These are phyloP conservation scores for Phoenix roebelenii DNA, from an alignment of 176 grass and related monocot species.

Conservation along the genomic window DNA sequence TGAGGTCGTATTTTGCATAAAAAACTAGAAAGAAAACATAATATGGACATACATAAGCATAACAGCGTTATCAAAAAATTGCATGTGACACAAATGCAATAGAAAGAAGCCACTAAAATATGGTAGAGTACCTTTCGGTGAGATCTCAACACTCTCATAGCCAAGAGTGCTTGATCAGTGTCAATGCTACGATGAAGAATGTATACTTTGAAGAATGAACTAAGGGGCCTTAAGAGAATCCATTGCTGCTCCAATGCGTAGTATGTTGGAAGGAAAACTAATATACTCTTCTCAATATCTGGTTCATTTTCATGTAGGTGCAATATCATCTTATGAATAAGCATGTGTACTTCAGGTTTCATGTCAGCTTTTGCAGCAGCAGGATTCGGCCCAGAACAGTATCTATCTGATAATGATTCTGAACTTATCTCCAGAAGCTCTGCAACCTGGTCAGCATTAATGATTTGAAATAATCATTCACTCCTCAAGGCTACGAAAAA, in stretches of 20 bases:
- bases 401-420: conserved; percentile 37
- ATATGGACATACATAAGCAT: too few species aligned
- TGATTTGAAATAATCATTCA: background rate
- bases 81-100: too few species aligned
- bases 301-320: conserved; percentile 59
- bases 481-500: too few species aligned
- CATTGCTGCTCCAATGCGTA: conserved; percentile 86
- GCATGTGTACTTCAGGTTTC: conserved; percentile 41
- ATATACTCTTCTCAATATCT: conserved; percentile 73
- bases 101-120: too few species aligned
- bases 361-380: conserved; percentile 38
- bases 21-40: too few species aligned
- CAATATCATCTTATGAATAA: conserved; percentile 63
- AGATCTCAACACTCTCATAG: conserved; percentile 58
- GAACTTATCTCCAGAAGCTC: conserved; percentile 50
- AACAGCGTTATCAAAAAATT: too few species aligned
- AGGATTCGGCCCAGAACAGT: conserved; percentile 20
- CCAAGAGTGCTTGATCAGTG: conserved; percentile 70
- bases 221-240: conserved; percentile 38
- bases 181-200: conserved; percentile 92
- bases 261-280: conserved; percentile 94
- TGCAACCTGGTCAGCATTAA: conserved; percentile 32
- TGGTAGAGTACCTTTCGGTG: conserved; percentile 48
- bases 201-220: conserved; percentile 56
- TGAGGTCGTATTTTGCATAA: too few species aligned